Evolutionary conservation across 257 asterid genomes (phyloP).

Genomic region (Catharanthus roseus): DNA sequence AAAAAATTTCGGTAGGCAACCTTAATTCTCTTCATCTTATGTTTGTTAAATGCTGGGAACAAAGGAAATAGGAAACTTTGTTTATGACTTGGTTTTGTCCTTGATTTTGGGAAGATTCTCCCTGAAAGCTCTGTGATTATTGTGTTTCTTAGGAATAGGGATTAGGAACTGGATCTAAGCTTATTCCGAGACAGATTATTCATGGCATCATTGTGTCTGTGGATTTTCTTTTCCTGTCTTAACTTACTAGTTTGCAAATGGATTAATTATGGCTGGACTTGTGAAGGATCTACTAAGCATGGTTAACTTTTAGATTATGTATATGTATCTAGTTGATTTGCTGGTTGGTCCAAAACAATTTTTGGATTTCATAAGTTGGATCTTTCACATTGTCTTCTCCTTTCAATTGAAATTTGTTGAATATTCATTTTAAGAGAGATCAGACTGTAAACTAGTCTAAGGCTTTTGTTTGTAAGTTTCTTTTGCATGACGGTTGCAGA

Average conservation of each 20-base stretch:
- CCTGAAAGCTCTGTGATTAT: neutral
- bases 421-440: neutral
- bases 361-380: neutral
- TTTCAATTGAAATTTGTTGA: neutral
- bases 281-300: neutral
- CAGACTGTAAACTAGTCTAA: neutral
- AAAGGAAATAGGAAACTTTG: neutral
- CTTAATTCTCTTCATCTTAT: constrained; percentile 1
- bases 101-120: neutral
- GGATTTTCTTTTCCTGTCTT: neutral
- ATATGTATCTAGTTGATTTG: neutral
- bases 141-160: neutral
- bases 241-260: neutral
- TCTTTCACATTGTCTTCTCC: neutral
- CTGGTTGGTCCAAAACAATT: neutral
- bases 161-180: constrained; percentile 11
- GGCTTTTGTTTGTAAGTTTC: neutral
- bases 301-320: neutral
- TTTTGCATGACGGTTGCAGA: neutral
- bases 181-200: neutral
- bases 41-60: neutral
- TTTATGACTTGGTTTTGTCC: neutral
- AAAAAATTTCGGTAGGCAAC: constrained; percentile 76
- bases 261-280: neutral
- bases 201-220: neutral